phyloP scores from a whole-genome alignment of 2,329 filamentous ascomycete species.

The Cercospora janseana region DNA sequence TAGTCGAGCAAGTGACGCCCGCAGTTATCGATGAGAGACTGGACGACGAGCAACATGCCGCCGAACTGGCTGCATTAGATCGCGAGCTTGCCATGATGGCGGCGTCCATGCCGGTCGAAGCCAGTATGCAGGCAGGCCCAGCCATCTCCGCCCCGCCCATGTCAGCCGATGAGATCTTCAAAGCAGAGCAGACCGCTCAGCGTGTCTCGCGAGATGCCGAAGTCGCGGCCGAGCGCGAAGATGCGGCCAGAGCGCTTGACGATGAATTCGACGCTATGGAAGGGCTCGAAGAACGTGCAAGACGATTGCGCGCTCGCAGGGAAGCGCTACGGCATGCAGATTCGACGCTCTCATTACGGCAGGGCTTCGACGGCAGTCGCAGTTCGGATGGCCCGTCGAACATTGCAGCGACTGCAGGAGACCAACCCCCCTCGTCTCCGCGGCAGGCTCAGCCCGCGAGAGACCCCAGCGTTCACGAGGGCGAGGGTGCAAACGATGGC shows the following conservation, averaged over 20 bases:
- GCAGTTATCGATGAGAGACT: conserved; percentile 12
- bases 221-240: conserved; percentile 50
- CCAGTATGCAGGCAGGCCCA: conserved; percentile 22
- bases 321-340: conserved; percentile 40
- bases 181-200: conserved; percentile 47
- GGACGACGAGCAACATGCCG: conserved; percentile 25
- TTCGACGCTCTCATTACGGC: not conserved
- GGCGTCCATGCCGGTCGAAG: conserved; percentile 15
- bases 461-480: not conserved
- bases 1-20: conserved; percentile 26
- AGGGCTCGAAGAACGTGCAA: conserved; percentile 47
- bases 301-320: conserved; percentile 46
- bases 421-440: no score
- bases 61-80: conserved; percentile 70
- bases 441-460: no score
- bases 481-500: not conserved
- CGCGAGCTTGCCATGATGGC: conserved; percentile 64
- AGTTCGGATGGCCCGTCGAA: no score
- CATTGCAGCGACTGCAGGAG: no score
- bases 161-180: conserved; percentile 48
- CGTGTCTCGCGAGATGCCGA: conserved; percentile 45
- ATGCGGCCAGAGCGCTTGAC: conserved; percentile 45
- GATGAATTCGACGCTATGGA: conserved; percentile 55
- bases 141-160: conserved; percentile 49
- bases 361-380: no score